A percentile compares a stretch with the other conserved stretches of the same genome.
Conservation (phyloP, 352 stramenopile genomes). For the Phytopythium delawarense region DNA sequence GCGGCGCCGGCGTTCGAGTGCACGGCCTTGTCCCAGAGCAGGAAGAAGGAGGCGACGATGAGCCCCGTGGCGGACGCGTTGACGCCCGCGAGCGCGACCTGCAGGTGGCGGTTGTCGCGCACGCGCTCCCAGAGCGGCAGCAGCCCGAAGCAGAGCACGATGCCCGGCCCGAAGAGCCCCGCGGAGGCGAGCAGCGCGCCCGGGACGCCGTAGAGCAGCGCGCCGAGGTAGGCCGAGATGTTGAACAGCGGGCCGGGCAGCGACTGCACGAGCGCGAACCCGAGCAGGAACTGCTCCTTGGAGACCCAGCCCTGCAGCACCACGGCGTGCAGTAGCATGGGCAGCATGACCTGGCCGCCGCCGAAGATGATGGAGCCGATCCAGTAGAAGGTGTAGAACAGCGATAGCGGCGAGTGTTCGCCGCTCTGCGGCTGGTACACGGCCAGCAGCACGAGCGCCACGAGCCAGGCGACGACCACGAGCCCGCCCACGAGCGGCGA, state of each 20-base stretch:
- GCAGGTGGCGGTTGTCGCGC: slow-evolving; percentile 79
- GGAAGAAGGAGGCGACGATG: slow-evolving; percentile 86
- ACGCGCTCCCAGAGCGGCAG: slow-evolving; percentile 91
- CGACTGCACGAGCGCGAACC: slow-evolving; percentile 91
- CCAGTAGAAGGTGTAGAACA: slow-evolving; percentile 93
- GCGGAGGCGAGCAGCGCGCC: slow-evolving; percentile 86
- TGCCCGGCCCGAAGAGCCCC: slow-evolving; percentile 90
- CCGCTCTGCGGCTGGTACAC: slow-evolving; percentile 43
- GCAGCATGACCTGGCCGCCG: slow-evolving; percentile 92
- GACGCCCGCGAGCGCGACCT: slow-evolving; percentile 87
- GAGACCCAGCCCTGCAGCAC: slow-evolving; percentile 87
- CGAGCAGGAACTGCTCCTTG: slow-evolving; percentile 91
- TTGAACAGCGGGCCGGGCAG: slow-evolving; percentile 95
- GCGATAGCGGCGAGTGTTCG: slow-evolving; percentile 31
- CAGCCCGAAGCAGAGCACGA: slow-evolving; percentile 90
- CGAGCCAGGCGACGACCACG: slow-evolving; percentile 79
- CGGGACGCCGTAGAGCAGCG: slow-evolving; percentile 78
- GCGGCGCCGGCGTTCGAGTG: slow-evolving; percentile 76
- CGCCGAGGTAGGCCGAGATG: slow-evolving; percentile 91
- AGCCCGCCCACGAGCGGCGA: slow-evolving; percentile 60
- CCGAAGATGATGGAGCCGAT: slow-evolving; percentile 95
- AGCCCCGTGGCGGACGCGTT: slow-evolving; percentile 90
- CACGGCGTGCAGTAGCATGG: slow-evolving; percentile 82
- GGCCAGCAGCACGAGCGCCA: slow-evolving; percentile 56
- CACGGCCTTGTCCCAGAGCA: slow-evolving; percentile 86